These are phyloP conservation scores for Entomortierella lignicola DNA, from an alignment of 192 early-diverging fungal genomes.

Conservation along the genomic window DNA sequence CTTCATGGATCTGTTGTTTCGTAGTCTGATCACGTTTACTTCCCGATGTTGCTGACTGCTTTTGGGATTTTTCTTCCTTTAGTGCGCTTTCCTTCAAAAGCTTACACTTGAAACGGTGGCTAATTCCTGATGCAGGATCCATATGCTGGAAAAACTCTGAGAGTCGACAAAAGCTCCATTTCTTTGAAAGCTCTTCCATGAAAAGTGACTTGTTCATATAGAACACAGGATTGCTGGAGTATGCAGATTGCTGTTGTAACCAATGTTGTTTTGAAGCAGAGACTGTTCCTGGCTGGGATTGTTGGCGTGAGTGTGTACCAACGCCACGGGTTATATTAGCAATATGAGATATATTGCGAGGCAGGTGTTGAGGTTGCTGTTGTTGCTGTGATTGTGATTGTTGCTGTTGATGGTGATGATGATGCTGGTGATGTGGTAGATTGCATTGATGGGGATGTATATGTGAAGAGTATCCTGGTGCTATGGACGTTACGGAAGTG, in stretches of 20 bases:
- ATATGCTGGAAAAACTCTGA: constrained; percentile 51
- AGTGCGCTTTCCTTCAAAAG: constrained; percentile 46
- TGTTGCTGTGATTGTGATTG: constrained; percentile 15
- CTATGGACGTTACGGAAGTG: neutral
- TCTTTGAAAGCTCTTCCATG: constrained; percentile 48
- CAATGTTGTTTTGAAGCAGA: constrained; percentile 41
- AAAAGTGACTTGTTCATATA: constrained; percentile 53
- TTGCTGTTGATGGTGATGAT: neutral
- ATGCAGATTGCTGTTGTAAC: constrained; percentile 30
- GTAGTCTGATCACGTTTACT: too few relatives aligned
- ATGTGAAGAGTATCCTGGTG: constrained; percentile 21
- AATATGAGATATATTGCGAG: neutral
- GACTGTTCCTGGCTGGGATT: constrained; percentile 33
- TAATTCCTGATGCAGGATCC: constrained; percentile 41
- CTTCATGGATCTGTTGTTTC: neutral
- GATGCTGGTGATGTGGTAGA: constrained; percentile 21
- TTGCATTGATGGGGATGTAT: constrained; percentile 38
- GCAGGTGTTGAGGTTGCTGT: constrained; percentile 16
- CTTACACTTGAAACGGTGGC: constrained; percentile 46
- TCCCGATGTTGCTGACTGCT: constrained; percentile 1
- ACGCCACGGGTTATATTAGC: neutral
- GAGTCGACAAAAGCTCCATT: constrained; percentile 54
- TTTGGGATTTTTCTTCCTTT: constrained; percentile 33
- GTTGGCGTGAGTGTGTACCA: constrained; percentile 20
- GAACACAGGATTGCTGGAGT: constrained; percentile 26